These are phyloP conservation scores for Hypocreales sp. DNA, from an alignment of 2,329 filamentous ascomycete species.

Conservation along the genomic window DNA sequence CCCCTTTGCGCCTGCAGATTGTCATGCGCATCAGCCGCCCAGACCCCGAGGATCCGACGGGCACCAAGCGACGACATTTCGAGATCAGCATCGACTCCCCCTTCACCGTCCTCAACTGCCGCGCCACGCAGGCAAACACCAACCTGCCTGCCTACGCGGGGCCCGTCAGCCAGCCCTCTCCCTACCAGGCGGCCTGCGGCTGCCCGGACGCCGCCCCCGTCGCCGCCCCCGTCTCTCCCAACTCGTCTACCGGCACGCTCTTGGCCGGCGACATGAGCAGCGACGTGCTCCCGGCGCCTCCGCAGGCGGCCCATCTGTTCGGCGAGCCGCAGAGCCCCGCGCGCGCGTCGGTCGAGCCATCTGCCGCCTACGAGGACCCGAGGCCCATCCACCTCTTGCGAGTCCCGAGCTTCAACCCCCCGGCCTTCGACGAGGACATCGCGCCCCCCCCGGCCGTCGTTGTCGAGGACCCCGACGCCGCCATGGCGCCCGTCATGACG, in stretches of 20 bases:
- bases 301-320: constrained; percentile 41
- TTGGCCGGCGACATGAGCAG: constrained; percentile 19
- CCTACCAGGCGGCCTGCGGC: constrained; percentile 31
- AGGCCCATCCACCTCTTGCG: constrained; percentile 76
- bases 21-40: constrained; percentile 82
- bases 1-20: constrained; percentile 51
- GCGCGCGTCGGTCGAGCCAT: constrained; percentile 2
- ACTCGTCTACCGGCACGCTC: constrained; percentile 40
- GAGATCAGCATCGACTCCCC: constrained; percentile 95
- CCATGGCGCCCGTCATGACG: constrained; percentile 36
- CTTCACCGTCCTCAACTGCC: constrained; percentile 84
- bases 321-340: constrained; percentile 7
- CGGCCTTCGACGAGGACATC: constrained; percentile 65
- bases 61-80: constrained; percentile 68
- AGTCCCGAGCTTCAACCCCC: constrained; percentile 74
- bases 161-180: constrained; percentile 30
- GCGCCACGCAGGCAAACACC: constrained; percentile 82
- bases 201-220: constrained; percentile 36
- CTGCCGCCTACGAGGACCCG: constrained; percentile 15
- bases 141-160: constrained; percentile 63
- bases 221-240: constrained; percentile 45
- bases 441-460: constrained; percentile 18
- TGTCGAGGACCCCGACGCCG: constrained; percentile 6
- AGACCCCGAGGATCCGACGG: constrained; percentile 58
- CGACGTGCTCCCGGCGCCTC: constrained; percentile 26